phyloP scores from a whole-genome alignment of 2,329 filamentous ascomycete species.

The Microsporum canis region DNA sequence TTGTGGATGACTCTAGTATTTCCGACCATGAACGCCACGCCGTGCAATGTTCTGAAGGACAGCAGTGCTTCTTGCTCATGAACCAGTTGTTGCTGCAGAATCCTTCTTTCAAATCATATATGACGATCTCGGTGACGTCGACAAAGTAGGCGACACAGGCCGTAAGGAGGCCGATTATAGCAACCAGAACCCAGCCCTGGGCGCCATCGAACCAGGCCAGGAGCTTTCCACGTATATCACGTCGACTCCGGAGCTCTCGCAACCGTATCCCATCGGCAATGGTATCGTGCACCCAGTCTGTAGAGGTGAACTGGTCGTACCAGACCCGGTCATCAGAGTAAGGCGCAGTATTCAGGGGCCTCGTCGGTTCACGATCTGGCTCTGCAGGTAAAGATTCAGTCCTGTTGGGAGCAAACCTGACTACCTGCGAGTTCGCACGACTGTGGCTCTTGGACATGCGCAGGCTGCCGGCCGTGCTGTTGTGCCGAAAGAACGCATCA shows the following conservation, averaged over 20 bases:
- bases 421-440: constrained; percentile 39
- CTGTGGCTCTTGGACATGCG: constrained; percentile 37
- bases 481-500: constrained; percentile 26
- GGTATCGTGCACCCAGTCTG: constrained; percentile 95
- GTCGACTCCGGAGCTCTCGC: constrained; percentile 67
- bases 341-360: constrained; percentile 44
- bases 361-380: constrained; percentile 44
- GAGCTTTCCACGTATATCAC: constrained; percentile 72
- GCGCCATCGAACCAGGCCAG: constrained; percentile 69
- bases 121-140: constrained; percentile 69
- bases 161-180: constrained; percentile 74
- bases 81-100: constrained; percentile 68
- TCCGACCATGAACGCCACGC: constrained; percentile 57
- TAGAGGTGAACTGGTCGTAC: constrained; percentile 98
- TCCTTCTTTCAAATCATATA: constrained; percentile 87
- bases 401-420: constrained; percentile 53
- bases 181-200: constrained; percentile 90
- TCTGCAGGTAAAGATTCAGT: constrained; percentile 50
- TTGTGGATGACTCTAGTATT: constrained; percentile 43
- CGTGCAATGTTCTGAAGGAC: constrained; percentile 45
- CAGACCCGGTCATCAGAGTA: constrained; percentile 79
- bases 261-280: constrained; percentile 88
- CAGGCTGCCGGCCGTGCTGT: constrained; percentile 26
- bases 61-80: constrained; percentile 58
- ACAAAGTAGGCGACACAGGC: constrained; percentile 80